A percentile compares a stretch with the other conserved stretches of the same genome.
These are phyloP conservation scores for Colletotrichum euphorbiae DNA, from an alignment of 2,329 filamentous ascomycete species.

Conservation along the genomic window DNA sequence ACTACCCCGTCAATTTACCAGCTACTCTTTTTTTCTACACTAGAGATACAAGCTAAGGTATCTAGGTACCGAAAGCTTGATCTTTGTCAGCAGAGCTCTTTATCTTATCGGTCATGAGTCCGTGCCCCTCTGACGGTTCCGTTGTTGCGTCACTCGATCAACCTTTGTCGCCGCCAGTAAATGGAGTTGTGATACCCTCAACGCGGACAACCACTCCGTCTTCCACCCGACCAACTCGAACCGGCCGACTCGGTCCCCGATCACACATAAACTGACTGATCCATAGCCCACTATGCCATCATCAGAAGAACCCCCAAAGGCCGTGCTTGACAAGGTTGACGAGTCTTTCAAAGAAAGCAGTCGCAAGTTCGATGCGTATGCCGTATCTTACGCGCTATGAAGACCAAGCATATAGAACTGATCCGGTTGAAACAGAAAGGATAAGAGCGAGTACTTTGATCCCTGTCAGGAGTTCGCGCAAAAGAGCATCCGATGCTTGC, in stretches of 20 bases:
- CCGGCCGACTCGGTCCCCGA: background rate
- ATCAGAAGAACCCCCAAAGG: conserved; percentile 15
- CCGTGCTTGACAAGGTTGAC: conserved; percentile 18
- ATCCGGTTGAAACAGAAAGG: conserved; percentile 72
- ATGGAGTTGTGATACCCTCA: background rate
- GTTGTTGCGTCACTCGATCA: conserved; percentile 16
- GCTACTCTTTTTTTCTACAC: no score
- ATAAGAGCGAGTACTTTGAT: conserved; percentile 89
- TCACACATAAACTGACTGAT: background rate
- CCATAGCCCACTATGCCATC: background rate
- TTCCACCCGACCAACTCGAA: background rate
- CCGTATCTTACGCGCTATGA: conserved; percentile 24
- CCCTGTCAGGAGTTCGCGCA: conserved; percentile 94
- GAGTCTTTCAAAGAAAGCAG: conserved; percentile 49
- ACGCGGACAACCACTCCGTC: background rate
- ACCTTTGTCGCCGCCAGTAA: conserved; percentile 9
- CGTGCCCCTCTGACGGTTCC: background rate
- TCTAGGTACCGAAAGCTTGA: background rate
- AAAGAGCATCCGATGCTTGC: conserved; percentile 86
- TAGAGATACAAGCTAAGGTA: no score
- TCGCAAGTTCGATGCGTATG: conserved; percentile 73
- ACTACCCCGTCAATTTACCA: no score
- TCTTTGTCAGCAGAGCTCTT: background rate
- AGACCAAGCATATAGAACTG: background rate
- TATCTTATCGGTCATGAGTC: conserved; percentile 26